These are phyloP conservation scores for Colletotrichum viniferum DNA, from an alignment of 2,329 filamentous ascomycete species.

Conservation along the genomic window DNA sequence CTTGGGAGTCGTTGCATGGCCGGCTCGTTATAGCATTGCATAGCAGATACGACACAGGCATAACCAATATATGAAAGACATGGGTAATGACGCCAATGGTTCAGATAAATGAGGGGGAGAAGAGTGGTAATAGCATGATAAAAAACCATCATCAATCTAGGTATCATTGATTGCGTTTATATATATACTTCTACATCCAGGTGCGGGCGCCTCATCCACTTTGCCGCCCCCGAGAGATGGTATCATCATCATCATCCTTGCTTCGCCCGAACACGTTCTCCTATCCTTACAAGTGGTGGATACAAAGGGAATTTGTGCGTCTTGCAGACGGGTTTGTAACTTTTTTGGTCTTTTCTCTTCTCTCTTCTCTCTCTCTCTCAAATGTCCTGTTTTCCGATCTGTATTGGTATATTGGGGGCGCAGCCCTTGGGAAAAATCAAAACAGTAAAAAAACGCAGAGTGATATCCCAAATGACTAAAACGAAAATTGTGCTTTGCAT, in stretches of 20 bases:
- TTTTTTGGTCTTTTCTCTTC: not conserved
- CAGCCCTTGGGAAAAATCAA: not conserved
- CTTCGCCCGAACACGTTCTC: not conserved
- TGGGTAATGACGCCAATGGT: not conserved
- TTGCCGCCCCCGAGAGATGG: not conserved
- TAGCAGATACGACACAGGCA: not conserved
- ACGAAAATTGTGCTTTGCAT: not conserved
- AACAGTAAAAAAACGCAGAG: not conserved
- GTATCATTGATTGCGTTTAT: conserved; percentile 12
- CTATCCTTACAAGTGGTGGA: not conserved
- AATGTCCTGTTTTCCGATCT: conserved; percentile 5
- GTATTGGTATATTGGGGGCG: not conserved
- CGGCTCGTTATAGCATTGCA: not conserved
- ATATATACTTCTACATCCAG: not conserved
- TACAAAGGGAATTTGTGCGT: not conserved
- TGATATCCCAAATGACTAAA: not conserved
- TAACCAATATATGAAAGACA: not conserved
- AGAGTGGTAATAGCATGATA: not conserved
- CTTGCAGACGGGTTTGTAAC: not conserved
- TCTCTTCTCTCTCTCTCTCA: no score
- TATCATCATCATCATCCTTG: not conserved
- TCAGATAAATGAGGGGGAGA: not conserved
- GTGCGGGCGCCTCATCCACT: not conserved
- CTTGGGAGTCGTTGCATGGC: not conserved
- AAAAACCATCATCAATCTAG: not conserved